Evolutionary conservation across 345 rosid genomes (phyloP).

Genomic region (Pugionium dolabratum): DNA sequence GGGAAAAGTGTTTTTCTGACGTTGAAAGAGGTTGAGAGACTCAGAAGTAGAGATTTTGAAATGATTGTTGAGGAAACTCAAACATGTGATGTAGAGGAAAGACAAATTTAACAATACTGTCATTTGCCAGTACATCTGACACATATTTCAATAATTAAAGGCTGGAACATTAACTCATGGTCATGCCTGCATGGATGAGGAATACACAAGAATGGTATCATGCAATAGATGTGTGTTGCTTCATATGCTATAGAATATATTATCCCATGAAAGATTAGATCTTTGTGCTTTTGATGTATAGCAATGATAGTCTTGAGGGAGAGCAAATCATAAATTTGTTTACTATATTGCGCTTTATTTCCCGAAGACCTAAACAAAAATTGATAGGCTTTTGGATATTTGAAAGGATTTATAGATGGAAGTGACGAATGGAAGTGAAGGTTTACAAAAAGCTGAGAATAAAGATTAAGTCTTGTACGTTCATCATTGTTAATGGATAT

Average conservation of each 20-base stretch:
- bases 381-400: conserved; percentile 43
- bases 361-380: conserved; percentile 37
- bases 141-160: too few relatives aligned
- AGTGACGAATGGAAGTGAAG: conserved; percentile 32
- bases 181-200: conserved; percentile 6
- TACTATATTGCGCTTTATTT: conserved; percentile 46
- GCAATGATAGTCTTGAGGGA: conserved; percentile 31
- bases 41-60: conserved; percentile 1
- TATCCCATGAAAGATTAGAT: conserved; percentile 33
- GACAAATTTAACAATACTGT: background rate
- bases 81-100: background rate
- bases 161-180: too few relatives aligned
- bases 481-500: conserved; percentile 39
- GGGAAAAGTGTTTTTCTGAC: conserved; percentile 9
- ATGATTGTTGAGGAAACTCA: conserved; percentile 14
- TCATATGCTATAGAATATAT: conserved; percentile 24
- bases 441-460: conserved; percentile 32
- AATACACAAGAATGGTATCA: conserved; percentile 40
- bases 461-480: conserved; percentile 39
- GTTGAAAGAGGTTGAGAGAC: background rate
- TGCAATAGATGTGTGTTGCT: conserved; percentile 34
- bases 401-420: conserved; percentile 30
- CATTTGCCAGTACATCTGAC: too few relatives aligned
- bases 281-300: conserved; percentile 40
- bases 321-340: conserved; percentile 31